Conservation (phyloP, 306 rosid genomes). For the Cucumis hystrix region DNA sequence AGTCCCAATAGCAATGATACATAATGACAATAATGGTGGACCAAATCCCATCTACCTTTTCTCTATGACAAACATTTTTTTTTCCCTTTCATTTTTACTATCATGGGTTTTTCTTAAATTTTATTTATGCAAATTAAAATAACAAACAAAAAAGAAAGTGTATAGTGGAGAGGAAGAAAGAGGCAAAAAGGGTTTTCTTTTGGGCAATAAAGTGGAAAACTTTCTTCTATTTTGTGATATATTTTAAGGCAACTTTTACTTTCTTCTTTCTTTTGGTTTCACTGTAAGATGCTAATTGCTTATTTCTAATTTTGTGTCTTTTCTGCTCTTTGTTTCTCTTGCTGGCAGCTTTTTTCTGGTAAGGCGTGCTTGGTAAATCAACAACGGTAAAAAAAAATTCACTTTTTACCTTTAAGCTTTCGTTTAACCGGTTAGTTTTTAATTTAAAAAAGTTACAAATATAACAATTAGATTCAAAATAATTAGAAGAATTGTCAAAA, state of each 20-base stretch:
- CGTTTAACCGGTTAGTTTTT: no score
- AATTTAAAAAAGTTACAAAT: no score
- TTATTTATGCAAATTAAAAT: neutral
- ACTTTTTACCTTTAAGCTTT: neutral
- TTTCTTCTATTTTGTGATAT: neutral
- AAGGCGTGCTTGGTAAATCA: constrained; percentile 6
- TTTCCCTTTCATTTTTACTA: neutral
- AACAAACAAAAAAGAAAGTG: neutral
- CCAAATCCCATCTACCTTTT: constrained; percentile 2
- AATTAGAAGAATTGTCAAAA: no score
- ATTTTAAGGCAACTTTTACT: neutral
- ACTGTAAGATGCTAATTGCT: neutral
- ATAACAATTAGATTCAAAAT: no score
- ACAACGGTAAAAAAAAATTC: neutral
- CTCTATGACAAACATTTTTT: neutral
- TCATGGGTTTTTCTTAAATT: neutral
- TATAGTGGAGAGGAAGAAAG: neutral
- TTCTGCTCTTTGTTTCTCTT: neutral
- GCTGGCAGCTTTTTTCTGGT: neutral
- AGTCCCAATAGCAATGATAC: neutral
- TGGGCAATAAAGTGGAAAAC: neutral
- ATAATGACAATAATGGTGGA: constrained; percentile 6
- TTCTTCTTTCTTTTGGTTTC: neutral
- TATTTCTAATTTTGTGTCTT: neutral
- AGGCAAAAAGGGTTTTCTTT: neutral